These are phyloP conservation scores for Delphinella strobiligena DNA, from an alignment of 2,329 filamentous ascomycete species.

Conservation along the genomic window DNA sequence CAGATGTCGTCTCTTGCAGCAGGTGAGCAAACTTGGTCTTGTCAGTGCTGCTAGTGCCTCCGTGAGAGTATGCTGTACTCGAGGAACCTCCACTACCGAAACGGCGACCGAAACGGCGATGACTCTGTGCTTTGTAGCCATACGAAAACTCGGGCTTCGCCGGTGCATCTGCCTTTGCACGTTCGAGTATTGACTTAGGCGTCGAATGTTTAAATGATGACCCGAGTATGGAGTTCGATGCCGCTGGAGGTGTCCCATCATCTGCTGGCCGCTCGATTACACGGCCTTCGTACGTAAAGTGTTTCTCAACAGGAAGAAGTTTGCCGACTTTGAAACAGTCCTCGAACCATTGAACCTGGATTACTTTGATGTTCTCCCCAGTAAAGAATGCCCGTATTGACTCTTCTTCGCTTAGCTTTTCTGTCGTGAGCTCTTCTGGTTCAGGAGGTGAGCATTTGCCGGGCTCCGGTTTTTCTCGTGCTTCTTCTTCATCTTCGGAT, in stretches of 20 bases:
- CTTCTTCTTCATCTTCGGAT: constrained; percentile 20
- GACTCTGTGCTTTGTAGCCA: not conserved
- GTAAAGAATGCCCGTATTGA: constrained; percentile 1
- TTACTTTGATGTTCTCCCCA: constrained; percentile 33
- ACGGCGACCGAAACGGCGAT: constrained; percentile 16
- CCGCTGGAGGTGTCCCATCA: not conserved
- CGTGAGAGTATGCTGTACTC: constrained; percentile 11
- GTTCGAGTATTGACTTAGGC: constrained; percentile 30
- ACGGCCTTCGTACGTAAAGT: constrained; percentile 39
- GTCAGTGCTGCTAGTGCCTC: not conserved
- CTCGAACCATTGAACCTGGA: constrained; percentile 43
- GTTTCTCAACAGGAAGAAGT: constrained; percentile 35
- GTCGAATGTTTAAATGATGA: constrained; percentile 14
- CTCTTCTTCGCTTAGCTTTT: not conserved
- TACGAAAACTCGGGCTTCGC: not conserved
- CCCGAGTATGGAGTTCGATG: not conserved
- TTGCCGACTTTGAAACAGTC: constrained; percentile 31
- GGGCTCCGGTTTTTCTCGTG: not conserved
- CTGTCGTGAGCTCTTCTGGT: not conserved
- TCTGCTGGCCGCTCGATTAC: constrained; percentile 26
- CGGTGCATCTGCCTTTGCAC: constrained; percentile 35
- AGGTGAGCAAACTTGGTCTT: constrained; percentile 31
- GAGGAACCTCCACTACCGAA: constrained; percentile 23
- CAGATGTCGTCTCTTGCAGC: constrained; percentile 61
- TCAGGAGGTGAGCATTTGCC: not conserved